Evolutionary conservation across 148 eudicot species (phyloP), one percentile per base, ranked within the genome.

Genomic region (Chenopodium suecicum): DNA sequence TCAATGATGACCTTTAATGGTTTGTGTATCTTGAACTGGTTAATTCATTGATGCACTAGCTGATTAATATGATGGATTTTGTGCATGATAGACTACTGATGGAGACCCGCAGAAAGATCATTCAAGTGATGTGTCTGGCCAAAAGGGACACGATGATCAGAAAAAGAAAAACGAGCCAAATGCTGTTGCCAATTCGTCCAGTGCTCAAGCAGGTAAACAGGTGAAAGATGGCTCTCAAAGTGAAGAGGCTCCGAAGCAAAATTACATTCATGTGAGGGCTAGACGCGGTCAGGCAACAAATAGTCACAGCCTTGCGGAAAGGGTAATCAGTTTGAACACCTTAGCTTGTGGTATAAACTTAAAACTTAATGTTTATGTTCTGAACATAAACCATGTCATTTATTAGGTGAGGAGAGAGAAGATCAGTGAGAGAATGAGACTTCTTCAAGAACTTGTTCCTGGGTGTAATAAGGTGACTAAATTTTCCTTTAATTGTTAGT

Each of bases 371-470:
- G 27, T 3, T 7, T 44, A 13, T 78, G 80, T 76, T 79, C 80
- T 86, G 32, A 86, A 83, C 54, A 31, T 31, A 58, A 37, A 12
- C 31, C 41, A 46, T 58, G 70, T 77, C n/a, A 60, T 25, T 75
- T 81, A 62, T 48, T 85, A 93, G 99, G 92, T 95, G 66, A 90
- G 99, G 80, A 88, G 99, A 87, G 99, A 95, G 78, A 93, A 89
- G 89, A 95, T 95, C 60, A 92, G 97, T 84, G 98, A 95, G 88
- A 81, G 99, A 78, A 95, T 95, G 99, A 93, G 89, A 84, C 86
- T 95, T 87, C 98, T 95, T 81, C 99, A 95, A 88, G 99, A 95
- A 81, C 94, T 95, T 73, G 99, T 95, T 78, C 99, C 99, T 7
- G 97, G 99, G 62, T 95, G 99, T 89, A 92, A 89, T 84, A 95